Evolutionary conservation across 495 filamentous ascomycete species (phyloP), one percentile per base, ranked within the genome.

Genomic region (Aspergillus sclerotioniger): DNA sequence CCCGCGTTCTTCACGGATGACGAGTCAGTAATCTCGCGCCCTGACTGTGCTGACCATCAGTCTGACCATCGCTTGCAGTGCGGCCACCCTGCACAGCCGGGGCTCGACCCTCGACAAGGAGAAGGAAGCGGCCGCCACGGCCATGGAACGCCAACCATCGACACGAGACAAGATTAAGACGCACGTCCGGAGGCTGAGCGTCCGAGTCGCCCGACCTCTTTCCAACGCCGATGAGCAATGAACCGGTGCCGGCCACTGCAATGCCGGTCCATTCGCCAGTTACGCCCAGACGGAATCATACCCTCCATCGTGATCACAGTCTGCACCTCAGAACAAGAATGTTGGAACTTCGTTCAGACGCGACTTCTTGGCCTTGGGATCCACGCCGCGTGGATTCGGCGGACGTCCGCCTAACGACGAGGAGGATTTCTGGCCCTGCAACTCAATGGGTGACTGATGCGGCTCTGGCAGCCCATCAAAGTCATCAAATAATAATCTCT

Each of bases 331-430:
- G 25, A 76, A 57, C 47, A 80, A 52, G 66, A 80, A 80, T 41
- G 72, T 80, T 44, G 77, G 77, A 53, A 80, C 76, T 58, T 79
- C 70, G 41, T 72, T 76, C 44, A 75, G 70, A 43, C 71, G 67
- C 41, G 72, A 69, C 53, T 61, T 63, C 54, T 67, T 71, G 53
- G 63, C 56, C 47, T 58, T 53, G 50, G 62, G 59, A 62, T 66
- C 66, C 45, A 65, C 63, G 29, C 53, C 49, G 8, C 41, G 64
- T 47, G 52, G 33, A 20, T 32, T 51, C 10, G 41, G 52, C 50
- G 60, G 43, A 10, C 43, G 39, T 49, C 54, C 44, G 8, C 45
- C 55, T 47, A 46, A 51, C 53, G 68, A 62, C 51, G 61, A 35
- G 33, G 45, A 17, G 19, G 49, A 51, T 35, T 16, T 56, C 62